These are phyloP conservation scores for Protomyces inouyei DNA, from an alignment of 1,139 yeast genomes.

Conservation along the genomic window DNA sequence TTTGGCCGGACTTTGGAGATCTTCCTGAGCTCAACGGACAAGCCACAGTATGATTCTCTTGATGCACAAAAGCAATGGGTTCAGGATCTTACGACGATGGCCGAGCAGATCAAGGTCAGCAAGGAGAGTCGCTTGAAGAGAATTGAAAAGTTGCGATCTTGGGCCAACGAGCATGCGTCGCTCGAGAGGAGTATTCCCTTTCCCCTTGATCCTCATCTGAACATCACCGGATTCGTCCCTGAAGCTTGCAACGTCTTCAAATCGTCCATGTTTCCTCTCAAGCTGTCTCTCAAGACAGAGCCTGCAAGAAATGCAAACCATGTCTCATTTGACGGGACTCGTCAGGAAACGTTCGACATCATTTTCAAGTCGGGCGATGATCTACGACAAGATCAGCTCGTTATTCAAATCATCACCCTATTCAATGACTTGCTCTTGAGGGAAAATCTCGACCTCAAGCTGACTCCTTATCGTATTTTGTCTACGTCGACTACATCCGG, in stretches of 20 bases:
- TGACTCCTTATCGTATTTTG: constrained; percentile 83
- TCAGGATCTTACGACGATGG: constrained; percentile 35
- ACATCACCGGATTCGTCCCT: constrained; percentile 48
- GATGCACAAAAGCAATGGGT: constrained; percentile 39
- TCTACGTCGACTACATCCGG: constrained; percentile 93
- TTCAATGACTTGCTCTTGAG: constrained; percentile 86
- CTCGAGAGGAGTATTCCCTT: constrained; percentile 37
- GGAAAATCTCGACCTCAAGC: constrained; percentile 80
- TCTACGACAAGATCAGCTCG: constrained; percentile 90
- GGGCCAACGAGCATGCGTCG: constrained; percentile 44
- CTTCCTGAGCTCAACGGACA: constrained; percentile 45
- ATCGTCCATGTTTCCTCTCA: constrained; percentile 14
- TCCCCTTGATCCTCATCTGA: constrained; percentile 37
- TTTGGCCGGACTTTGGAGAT: constrained; percentile 4
- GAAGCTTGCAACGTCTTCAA: constrained; percentile 20
- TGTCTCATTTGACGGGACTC: constrained; percentile 72
- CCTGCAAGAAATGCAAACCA: constrained; percentile 53
- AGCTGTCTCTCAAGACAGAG: constrained; percentile 63
- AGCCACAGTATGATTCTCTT: constrained; percentile 47
- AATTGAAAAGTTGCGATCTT: constrained; percentile 50
- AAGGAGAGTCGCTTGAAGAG: constrained; percentile 39
- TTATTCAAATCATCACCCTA: constrained; percentile 80
- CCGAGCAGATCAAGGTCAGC: constrained; percentile 35
- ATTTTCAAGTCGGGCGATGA: constrained; percentile 98
- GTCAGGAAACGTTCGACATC: constrained; percentile 60